Conservation (phyloP, 768 basidiomycete genomes). For the Phylloporus sp. region DNA sequence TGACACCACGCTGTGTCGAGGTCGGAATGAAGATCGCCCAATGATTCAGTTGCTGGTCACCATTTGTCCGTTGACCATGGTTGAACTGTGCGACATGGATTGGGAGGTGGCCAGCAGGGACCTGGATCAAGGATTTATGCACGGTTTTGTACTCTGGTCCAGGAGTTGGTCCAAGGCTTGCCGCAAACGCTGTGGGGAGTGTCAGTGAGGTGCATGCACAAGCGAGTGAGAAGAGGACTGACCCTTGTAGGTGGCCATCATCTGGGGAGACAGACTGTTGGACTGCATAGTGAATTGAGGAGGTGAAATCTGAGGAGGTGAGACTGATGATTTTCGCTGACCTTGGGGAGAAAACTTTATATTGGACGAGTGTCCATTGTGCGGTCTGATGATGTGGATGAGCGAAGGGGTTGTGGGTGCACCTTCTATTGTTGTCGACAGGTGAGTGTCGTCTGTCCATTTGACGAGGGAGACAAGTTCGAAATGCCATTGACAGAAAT, state of each 20-base stretch:
- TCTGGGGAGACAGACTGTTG: constrained; percentile 5
- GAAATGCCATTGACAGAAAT: neutral
- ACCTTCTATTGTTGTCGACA: neutral
- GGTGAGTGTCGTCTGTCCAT: neutral
- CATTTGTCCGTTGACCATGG: neutral
- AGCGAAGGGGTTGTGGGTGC: neutral
- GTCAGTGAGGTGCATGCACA: neutral
- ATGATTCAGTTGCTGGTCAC: constrained; percentile 1
- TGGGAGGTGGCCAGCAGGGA: constrained; percentile 12
- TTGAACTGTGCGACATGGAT: constrained; percentile 16
- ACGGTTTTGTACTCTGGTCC: constrained; percentile 8
- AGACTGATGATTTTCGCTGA: constrained; percentile 1
- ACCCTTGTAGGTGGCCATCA: constrained; percentile 7
- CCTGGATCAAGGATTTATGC: constrained; percentile 6
- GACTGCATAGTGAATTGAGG: constrained; percentile 2
- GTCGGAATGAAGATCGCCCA: constrained; percentile 26
- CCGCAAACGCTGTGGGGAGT: constrained; percentile 3
- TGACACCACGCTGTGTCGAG: constrained; percentile 13
- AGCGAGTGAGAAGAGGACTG: neutral
- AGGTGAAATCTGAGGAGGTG: neutral
- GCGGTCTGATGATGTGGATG: neutral
- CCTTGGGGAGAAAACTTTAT: constrained; percentile 9
- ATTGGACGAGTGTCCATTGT: neutral
- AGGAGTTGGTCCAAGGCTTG: neutral
- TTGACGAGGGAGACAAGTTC: neutral